Evolutionary conservation across 805 yeast species (phyloP).

Genomic region (Starmerella apis): DNA sequence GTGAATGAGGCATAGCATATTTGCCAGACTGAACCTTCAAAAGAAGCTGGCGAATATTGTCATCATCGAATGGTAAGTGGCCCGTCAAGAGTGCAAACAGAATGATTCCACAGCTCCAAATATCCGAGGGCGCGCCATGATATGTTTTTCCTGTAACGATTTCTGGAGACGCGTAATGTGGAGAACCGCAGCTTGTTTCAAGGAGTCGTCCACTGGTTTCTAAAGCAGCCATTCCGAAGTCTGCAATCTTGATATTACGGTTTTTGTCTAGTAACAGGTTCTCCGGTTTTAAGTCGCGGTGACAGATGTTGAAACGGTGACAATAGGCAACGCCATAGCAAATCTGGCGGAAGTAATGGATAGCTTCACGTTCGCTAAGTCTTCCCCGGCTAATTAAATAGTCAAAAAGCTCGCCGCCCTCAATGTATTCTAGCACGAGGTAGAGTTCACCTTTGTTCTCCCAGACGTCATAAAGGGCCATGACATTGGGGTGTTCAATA

Average conservation of each 20-base stretch:
- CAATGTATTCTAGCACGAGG: slow-evolving; percentile 86
- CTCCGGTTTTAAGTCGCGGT: slow-evolving; percentile 78
- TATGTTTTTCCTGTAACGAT: slow-evolving; percentile 90
- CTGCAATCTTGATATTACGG: slow-evolving; percentile 89
- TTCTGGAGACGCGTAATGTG: slow-evolving; percentile 97
- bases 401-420: slow-evolving; percentile 94
- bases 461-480: slow-evolving; percentile 95
- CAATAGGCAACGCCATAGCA: slow-evolving; percentile 74
- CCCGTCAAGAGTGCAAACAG: slow-evolving; percentile 89
- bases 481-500: slow-evolving; percentile 84
- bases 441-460: slow-evolving; percentile 88
- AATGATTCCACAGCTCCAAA: slow-evolving; percentile 97
- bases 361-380: slow-evolving; percentile 79
- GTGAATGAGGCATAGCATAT: slow-evolving; percentile 68
- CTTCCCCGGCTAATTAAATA: slow-evolving; percentile 80
- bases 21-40: slow-evolving; percentile 86
- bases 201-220: slow-evolving; percentile 71
- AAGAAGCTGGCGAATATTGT: slow-evolving; percentile 74
- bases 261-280: slow-evolving; percentile 69
- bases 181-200: slow-evolving; percentile 96
- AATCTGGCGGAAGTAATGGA: slow-evolving; percentile 78
- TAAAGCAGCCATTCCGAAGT: slow-evolving; percentile 97
- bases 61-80: slow-evolving; percentile 93
- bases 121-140: slow-evolving; percentile 94
- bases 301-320: slow-evolving; percentile 78